These are phyloP conservation scores for Ophiostoma australiae DNA, from an alignment of 2,329 filamentous ascomycete genomes.

Conservation along the genomic window DNA sequence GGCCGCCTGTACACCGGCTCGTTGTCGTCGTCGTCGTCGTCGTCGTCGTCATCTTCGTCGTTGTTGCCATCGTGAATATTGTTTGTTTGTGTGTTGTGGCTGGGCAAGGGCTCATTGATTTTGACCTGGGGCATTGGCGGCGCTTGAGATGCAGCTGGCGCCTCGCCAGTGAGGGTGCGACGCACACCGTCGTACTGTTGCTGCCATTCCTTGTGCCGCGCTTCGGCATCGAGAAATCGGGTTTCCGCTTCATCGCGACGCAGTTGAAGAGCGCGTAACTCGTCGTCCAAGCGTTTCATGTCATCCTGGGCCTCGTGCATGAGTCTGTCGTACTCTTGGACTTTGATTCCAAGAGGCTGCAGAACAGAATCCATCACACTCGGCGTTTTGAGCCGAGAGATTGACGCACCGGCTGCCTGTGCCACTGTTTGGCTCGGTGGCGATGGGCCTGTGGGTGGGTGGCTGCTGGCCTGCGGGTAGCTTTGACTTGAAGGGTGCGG, in stretches of 20 bases:
- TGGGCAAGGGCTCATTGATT: neutral
- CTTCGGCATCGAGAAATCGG: conserved; percentile 11
- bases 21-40: conserved; percentile 12
- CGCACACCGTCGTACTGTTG: conserved; percentile 8
- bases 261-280: conserved; percentile 7
- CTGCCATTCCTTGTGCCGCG: conserved; percentile 13
- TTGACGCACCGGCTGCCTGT: neutral
- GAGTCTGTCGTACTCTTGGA: conserved; percentile 14
- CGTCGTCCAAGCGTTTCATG: conserved; percentile 12
- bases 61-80: neutral
- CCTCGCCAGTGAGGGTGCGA: conserved; percentile 2
- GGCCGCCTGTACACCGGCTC: conserved; percentile 15
- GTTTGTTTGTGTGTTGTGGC: neutral
- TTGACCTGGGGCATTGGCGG: neutral
- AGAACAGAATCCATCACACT: conserved; percentile 11
- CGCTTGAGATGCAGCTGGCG: neutral
- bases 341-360: conserved; percentile 10
- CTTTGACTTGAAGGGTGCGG: conserved; percentile 1
- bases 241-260: conserved; percentile 8
- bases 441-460: neutral
- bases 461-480: neutral
- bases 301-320: conserved; percentile 11
- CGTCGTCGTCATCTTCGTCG: conserved; percentile 12
- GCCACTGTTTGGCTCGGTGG: neutral
- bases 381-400: conserved; percentile 11